phyloP scores from a whole-genome alignment of 352 stramenopile genomes.

The Thalassiosira pacifica region DNA sequence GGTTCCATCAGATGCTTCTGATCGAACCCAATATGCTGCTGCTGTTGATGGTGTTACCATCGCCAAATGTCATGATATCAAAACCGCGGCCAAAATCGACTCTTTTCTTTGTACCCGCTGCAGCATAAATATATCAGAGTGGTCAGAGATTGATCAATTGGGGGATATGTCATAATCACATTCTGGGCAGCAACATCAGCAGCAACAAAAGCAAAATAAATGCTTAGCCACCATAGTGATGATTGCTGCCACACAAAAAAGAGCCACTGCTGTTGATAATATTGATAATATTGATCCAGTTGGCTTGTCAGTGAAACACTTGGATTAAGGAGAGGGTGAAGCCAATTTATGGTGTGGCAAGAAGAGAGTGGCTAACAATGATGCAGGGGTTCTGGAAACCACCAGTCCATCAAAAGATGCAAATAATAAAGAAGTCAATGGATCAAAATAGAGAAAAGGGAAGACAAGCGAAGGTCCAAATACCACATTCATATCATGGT shows the following conservation, averaged over 20 bases:
- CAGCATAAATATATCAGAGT: too few relatives aligned
- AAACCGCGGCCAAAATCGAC: neutral
- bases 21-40: neutral
- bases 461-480: neutral
- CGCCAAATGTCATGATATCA: too few relatives aligned
- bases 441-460: neutral
- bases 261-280: neutral
- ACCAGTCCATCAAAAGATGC: too few relatives aligned
- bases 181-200: neutral
- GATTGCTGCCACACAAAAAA: neutral
- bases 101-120: neutral
- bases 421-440: too few relatives aligned
- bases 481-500: neutral
- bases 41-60: neutral
- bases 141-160: too few relatives aligned
- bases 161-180: neutral
- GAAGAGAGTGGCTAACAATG: too few relatives aligned
- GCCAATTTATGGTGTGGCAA: too few relatives aligned
- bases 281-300: neutral
- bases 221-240: neutral
- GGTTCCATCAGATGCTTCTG: too few relatives aligned
- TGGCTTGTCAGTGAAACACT: neutral
- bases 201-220: neutral
- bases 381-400: too few relatives aligned
- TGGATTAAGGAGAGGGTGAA: too few relatives aligned